Evolutionary conservation across 2,329 filamentous ascomycete species (phyloP).

Genomic region (Alternaria conjuncta): DNA sequence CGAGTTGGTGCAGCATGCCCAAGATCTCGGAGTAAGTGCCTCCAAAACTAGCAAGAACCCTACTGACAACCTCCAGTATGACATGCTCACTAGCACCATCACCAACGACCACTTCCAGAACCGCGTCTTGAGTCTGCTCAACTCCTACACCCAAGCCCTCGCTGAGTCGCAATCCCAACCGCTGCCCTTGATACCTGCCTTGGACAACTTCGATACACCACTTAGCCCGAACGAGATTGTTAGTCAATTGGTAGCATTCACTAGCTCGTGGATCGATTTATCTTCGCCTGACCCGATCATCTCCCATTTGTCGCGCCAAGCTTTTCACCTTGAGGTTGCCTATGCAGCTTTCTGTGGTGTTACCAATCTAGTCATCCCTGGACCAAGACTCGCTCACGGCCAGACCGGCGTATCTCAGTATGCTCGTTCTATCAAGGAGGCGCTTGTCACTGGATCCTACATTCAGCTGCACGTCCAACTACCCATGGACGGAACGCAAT

Average conservation of each 20-base stretch:
- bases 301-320: constrained; percentile 84
- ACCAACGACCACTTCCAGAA: constrained; percentile 76
- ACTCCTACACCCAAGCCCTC: constrained; percentile 58
- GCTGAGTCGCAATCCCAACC: constrained; percentile 53
- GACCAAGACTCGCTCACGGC: constrained; percentile 71
- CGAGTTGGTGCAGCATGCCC: constrained; percentile 69
- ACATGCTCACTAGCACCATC: constrained; percentile 78
- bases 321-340: constrained; percentile 86
- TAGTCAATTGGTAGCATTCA: constrained; percentile 76
- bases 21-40: constrained; percentile 69
- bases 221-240: constrained; percentile 72
- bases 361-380: constrained; percentile 80
- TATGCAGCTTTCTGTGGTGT: constrained; percentile 96
- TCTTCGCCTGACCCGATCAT: constrained; percentile 82
- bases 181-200: constrained; percentile 61
- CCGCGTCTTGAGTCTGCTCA: constrained; percentile 68
- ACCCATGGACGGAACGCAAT: constrained; percentile 79
- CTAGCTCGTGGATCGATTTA: constrained; percentile 93
- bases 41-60: background rate
- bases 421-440: constrained; percentile 82
- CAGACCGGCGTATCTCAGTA: constrained; percentile 71
- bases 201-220: constrained; percentile 81
- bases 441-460: constrained; percentile 74
- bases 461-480: constrained; percentile 81
- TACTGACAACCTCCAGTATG: constrained; percentile 63